A percentile compares a stretch with the other conserved stretches of the same genome.
Conservation (phyloP, 164 flowering plant species). For the Vitis amurensis region DNA sequence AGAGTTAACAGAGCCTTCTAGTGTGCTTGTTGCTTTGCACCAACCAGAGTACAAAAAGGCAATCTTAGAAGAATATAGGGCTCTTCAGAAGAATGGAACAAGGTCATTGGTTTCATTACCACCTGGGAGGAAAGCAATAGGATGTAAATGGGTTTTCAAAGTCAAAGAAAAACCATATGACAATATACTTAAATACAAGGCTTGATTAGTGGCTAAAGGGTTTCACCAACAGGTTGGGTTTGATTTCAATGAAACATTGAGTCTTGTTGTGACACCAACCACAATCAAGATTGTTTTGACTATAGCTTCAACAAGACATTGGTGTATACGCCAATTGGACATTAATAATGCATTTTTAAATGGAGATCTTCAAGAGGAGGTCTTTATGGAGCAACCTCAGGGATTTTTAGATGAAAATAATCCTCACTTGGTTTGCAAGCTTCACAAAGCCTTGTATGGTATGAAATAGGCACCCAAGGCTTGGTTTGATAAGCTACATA, state of each 20-base stretch:
- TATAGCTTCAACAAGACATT: no score
- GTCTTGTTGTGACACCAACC: slow-evolving; percentile 1
- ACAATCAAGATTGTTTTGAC: background rate
- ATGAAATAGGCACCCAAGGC: no score
- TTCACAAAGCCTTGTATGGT: no score
- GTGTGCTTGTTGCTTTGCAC: background rate
- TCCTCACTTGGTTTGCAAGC: no score
- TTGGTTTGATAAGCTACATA: no score
- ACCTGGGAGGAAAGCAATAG: background rate
- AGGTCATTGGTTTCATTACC: background rate
- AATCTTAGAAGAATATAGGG: background rate
- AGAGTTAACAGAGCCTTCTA: no score
- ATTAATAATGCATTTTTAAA: no score
- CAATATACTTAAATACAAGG: background rate
- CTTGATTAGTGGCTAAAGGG: background rate
- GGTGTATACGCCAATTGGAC: no score
- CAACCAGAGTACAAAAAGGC: background rate
- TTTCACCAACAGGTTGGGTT: background rate
- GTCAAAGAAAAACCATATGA: background rate
- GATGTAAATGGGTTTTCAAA: slow-evolving; percentile 6
- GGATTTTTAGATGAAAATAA: background rate
- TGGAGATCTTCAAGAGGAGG: no score
- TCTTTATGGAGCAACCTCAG: no score
- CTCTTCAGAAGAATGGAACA: background rate
- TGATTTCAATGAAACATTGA: slow-evolving; percentile 3